These are phyloP conservation scores for Ormosia semicastrata DNA, from an alignment of 306 rosid genomes.

Conservation along the genomic window DNA sequence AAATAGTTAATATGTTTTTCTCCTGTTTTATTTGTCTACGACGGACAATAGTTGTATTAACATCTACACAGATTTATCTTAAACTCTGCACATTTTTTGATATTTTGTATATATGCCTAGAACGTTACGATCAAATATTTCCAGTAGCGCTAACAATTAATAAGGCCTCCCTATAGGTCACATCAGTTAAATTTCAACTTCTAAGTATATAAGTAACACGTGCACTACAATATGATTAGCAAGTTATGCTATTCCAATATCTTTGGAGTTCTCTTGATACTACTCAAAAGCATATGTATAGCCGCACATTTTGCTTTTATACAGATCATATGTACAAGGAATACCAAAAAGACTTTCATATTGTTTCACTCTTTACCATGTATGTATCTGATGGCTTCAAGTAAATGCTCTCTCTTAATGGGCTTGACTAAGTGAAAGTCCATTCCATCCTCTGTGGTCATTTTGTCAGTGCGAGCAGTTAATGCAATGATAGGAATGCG, in stretches of 20 bases:
- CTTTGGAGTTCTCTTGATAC: neutral
- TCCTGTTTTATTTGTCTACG: too few relatives aligned
- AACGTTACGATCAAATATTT: too few relatives aligned
- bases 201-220: neutral
- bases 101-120: too few relatives aligned
- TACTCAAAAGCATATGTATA: neutral
- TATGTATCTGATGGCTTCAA: slow-evolving; percentile 44
- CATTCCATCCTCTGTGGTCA: slow-evolving; percentile 53
- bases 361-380: slow-evolving; percentile 22
- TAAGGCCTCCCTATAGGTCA: too few relatives aligned
- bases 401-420: slow-evolving; percentile 33
- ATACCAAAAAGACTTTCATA: neutral
- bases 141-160: too few relatives aligned
- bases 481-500: slow-evolving; percentile 74
- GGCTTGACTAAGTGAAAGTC: slow-evolving; percentile 66
- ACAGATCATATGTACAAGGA: neutral
- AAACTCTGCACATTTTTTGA: too few relatives aligned
- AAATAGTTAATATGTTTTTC: too few relatives aligned
- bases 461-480: slow-evolving; percentile 49
- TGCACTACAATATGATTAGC: neutral
- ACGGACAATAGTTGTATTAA: too few relatives aligned
- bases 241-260: neutral
- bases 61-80: too few relatives aligned
- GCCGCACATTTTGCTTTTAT: neutral
- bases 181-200: neutral